Conservation (phyloP, 2,329 filamentous ascomycete genomes). For the Chaetomiaceae sp. region DNA sequence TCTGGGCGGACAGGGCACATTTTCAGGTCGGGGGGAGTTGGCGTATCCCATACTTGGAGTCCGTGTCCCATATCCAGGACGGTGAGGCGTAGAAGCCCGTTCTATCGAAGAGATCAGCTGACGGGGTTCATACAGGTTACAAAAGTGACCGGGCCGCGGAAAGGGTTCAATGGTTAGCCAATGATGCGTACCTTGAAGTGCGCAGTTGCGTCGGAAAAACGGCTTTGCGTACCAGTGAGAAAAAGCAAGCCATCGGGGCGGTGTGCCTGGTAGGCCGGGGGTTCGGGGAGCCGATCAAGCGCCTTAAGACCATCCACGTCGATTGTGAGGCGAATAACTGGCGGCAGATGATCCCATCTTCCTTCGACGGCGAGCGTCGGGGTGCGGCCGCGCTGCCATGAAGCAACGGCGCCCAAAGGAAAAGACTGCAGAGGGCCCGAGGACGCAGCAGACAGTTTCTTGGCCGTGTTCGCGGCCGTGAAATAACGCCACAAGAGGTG, state of each 20-base stretch:
- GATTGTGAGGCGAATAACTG: not conserved
- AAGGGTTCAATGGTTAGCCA: not conserved
- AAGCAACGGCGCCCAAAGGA: not conserved
- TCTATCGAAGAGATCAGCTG: not conserved
- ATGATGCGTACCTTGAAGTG: not conserved
- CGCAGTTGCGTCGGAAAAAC: not conserved
- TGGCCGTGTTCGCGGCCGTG: not conserved
- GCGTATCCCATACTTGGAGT: not conserved
- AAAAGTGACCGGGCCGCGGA: too few species aligned
- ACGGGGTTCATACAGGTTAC: not conserved
- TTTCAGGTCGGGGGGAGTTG: not conserved
- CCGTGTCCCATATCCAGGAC: not conserved
- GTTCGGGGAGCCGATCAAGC: not conserved
- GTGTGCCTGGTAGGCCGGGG: not conserved
- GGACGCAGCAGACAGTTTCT: not conserved
- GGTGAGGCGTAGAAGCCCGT: not conserved
- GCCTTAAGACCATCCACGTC: not conserved
- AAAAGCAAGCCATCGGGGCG: not conserved
- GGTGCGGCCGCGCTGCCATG: not conserved
- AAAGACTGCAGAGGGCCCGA: not conserved
- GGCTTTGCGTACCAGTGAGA: not conserved
- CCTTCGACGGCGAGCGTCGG: not conserved
- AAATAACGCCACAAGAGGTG: not conserved
- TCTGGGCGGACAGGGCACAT: not conserved
- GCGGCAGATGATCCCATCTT: not conserved